Evolutionary conservation across 1,139 yeast species (phyloP).

Genomic region (Lodderomyces orthopsilosis): DNA sequence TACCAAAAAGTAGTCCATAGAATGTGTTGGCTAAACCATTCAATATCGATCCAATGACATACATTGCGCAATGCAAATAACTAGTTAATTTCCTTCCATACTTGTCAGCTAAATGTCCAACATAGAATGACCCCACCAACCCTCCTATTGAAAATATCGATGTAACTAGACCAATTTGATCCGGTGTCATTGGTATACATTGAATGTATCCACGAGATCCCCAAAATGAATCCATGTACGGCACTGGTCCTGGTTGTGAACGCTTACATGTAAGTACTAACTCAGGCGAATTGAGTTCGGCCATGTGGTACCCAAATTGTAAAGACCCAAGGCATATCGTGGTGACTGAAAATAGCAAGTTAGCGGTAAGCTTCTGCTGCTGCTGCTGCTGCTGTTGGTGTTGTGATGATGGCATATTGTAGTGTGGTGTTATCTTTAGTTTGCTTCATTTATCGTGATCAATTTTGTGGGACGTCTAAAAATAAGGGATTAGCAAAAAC

Average conservation of each 20-base stretch:
- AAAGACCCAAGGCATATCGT: constrained; percentile 44
- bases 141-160: constrained; percentile 89
- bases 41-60: constrained; percentile 64
- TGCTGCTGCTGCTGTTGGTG: background rate
- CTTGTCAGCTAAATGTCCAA: constrained; percentile 66
- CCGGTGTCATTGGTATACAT: constrained; percentile 61
- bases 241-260: constrained; percentile 29
- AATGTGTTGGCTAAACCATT: constrained; percentile 53
- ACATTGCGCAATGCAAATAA: constrained; percentile 53
- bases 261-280: constrained; percentile 36
- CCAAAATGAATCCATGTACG: constrained; percentile 36
- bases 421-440: background rate
- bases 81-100: constrained; percentile 65
- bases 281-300: constrained; percentile 48
- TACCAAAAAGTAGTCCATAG: constrained; percentile 53
- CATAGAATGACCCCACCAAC: constrained; percentile 67
- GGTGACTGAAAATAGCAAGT: constrained; percentile 29
- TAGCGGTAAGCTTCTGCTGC: constrained; percentile 19
- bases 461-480: background rate
- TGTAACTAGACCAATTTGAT: constrained; percentile 76
- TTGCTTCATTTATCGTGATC: background rate
- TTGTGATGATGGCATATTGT: background rate
- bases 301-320: constrained; percentile 52
- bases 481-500: too few species aligned
- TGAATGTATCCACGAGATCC: constrained; percentile 33